Percentiles rank a stretch among this genome's conserved stretches.
phyloP scores from a whole-genome alignment of 1,139 yeast genomes.

The Kodamaea arcana region DNA sequence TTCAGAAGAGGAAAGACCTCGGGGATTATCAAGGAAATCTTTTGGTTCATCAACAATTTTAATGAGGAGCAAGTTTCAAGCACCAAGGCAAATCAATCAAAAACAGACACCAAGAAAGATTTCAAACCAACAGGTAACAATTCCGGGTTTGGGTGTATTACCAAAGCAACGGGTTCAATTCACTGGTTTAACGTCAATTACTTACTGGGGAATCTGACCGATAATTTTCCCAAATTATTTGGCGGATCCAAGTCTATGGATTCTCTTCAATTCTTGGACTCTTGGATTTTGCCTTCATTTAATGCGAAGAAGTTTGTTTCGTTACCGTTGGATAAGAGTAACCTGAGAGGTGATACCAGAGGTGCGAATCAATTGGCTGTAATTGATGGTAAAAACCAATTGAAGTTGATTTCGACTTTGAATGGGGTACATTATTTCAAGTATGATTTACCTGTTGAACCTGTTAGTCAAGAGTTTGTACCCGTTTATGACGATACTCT shows the following conservation, averaged over 20 bases:
- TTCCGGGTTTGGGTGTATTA: constrained; percentile 53
- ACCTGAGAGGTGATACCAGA: constrained; percentile 1
- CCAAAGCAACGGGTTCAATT: constrained; percentile 54
- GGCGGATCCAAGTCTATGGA: constrained; percentile 3
- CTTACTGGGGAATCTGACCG: constrained; percentile 30
- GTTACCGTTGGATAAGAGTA: constrained; percentile 17
- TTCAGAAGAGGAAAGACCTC: constrained; percentile 64
- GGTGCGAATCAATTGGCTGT: constrained; percentile 33
- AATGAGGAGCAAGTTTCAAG: constrained; percentile 3
- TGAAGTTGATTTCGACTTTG: constrained; percentile 40
- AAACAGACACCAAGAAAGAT: background rate
- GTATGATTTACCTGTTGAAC: constrained; percentile 38
- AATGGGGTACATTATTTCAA: constrained; percentile 44
- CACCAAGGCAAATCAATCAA: background rate
- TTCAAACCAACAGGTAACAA: constrained; percentile 20
- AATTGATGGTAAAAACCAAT: constrained; percentile 30
- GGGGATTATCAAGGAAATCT: constrained; percentile 46
- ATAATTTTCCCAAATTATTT: constrained; percentile 22
- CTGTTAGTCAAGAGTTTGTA: constrained; percentile 9
- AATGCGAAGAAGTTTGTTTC: constrained; percentile 30
- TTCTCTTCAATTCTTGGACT: constrained; percentile 24
- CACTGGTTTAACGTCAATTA: constrained; percentile 57
- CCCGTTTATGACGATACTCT: constrained; percentile 2
- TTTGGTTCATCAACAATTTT: constrained; percentile 46
- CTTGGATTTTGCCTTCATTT: constrained; percentile 40